These are phyloP conservation scores for Boechera stricta DNA, from an alignment of 345 rosid species.

Conservation along the genomic window DNA sequence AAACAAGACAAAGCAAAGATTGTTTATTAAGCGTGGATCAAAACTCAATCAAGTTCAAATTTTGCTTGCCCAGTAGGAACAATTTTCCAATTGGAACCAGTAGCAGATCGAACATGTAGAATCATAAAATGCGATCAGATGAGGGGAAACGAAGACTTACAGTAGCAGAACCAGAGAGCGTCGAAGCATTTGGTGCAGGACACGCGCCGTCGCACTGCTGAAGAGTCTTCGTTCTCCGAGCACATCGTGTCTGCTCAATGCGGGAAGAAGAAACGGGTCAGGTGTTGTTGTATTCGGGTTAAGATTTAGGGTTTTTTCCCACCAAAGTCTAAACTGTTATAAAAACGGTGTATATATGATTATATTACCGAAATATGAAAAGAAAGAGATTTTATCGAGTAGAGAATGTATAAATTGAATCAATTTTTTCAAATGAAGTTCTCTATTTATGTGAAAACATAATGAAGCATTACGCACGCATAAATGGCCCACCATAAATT, in stretches of 20 bases:
- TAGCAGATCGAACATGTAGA: constrained; percentile 25
- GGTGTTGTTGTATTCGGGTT: constrained; percentile 22
- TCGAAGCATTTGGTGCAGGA: constrained; percentile 68
- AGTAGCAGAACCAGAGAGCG: constrained; percentile 93
- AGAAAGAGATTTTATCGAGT: too few relatives aligned
- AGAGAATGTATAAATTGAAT: too few relatives aligned
- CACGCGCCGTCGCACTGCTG: constrained; percentile 48
- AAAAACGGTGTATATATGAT: too few relatives aligned
- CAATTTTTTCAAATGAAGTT: too few relatives aligned
- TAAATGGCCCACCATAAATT: too few relatives aligned
- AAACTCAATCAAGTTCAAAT: constrained; percentile 19
- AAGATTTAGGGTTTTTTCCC: constrained; percentile 23
- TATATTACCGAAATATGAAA: too few relatives aligned
- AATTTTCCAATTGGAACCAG: background rate
- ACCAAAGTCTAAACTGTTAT: too few relatives aligned
- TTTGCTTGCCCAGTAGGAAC: background rate
- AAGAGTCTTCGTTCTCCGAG: constrained; percentile 49
- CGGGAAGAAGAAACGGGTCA: constrained; percentile 33
- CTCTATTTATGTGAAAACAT: too few relatives aligned
- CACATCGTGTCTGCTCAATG: constrained; percentile 47
- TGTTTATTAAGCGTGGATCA: background rate
- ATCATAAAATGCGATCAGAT: constrained; percentile 31
- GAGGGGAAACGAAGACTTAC: constrained; percentile 47
- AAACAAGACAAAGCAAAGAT: constrained; percentile 19
- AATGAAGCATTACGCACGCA: too few relatives aligned